Evolutionary conservation across 2,329 filamentous ascomycete species (phyloP), one percentile per base, ranked within the genome.

Genomic region (Pseudogymnoascus sp.): DNA sequence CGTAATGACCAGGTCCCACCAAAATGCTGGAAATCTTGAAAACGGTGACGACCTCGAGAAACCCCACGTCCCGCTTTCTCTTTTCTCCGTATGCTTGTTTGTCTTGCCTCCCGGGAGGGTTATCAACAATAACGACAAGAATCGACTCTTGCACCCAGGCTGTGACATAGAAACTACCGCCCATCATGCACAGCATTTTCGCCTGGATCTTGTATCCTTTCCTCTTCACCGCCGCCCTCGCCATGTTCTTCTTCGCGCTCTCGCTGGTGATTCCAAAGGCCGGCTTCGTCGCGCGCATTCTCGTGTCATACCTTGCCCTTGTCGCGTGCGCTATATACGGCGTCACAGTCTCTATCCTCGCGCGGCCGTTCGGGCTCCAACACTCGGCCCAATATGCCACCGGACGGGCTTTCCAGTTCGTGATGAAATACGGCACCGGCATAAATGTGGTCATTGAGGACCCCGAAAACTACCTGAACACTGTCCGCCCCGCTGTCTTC

Each of bases 371-470:
- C 58, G 92, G 92, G 64, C 84, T 88, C 69, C 86, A 86, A 64
- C 86, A 88, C 61, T 84, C 91, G 66, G 84, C 89, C 29, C 94
- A 97, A 80, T 97, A 92, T 90, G 85, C 90, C 39, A 85, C 85
- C 8, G 94, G 80, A 6, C 85, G 92, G 64, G 76, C 81, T 66
- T 97, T 96, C 81, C 89, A 92, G 74, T 89, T 84, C 77, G 73
- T 83, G 67, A 95, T 96, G 88, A 80, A 81, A 68, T 74, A 82
- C 52, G 82, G 84, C 58, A 92, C 91, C 0, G 93, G 93, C 64
- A 81, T 97, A 58, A 82, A 80, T 63, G 97, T 97, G 72, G 80
- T 83, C 65, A 76, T 96, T 59, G 82, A 87, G 48, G 90, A 92
- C 74, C 79, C 85, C 39, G 72, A 85, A 64, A 75, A 86, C 66